Conservation (phyloP, 352 stramenopile genomes). For the Pythium oligandrum region DNA sequence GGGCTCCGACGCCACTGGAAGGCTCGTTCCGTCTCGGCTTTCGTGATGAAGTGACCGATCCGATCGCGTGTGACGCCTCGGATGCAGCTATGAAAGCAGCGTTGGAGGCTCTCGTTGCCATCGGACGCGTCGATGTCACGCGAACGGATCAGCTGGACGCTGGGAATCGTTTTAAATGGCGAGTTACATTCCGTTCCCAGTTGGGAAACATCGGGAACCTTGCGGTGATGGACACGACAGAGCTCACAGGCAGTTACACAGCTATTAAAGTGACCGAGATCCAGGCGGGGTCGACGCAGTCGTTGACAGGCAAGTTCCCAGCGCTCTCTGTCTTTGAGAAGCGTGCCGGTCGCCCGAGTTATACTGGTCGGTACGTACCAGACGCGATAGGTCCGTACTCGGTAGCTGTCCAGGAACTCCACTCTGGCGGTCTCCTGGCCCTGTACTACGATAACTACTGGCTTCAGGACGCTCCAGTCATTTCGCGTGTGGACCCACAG, state of each 20-base stretch:
- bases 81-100: slow-evolving; percentile 80
- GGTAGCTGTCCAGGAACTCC: slow-evolving; percentile 89
- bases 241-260: slow-evolving; percentile 55
- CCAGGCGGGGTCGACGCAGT: slow-evolving; percentile 53
- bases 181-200: slow-evolving; percentile 91
- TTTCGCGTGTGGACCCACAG: slow-evolving; percentile 80
- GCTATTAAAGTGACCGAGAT: slow-evolving; percentile 55
- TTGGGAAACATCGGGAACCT: slow-evolving; percentile 79
- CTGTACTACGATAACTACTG: slow-evolving; percentile 97
- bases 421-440: slow-evolving; percentile 83
- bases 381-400: slow-evolving; percentile 64
- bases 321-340: slow-evolving; percentile 86
- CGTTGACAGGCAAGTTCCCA: slow-evolving; percentile 77
- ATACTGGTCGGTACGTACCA: slow-evolving; percentile 89
- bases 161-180: slow-evolving; percentile 88
- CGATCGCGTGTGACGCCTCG: slow-evolving; percentile 86
- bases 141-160: slow-evolving; percentile 57
- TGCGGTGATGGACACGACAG: slow-evolving; percentile 14
- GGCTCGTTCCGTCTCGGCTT: slow-evolving; percentile 89
- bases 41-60: slow-evolving; percentile 55
- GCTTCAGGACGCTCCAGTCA: slow-evolving; percentile 88
- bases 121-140: slow-evolving; percentile 90
- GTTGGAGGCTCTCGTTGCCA: slow-evolving; percentile 81
- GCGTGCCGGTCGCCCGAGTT: slow-evolving; percentile 88
- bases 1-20: slow-evolving; percentile 90